Base-by-base conservation (phyloP, 768 basidiomycete genomes). In the Rhodotorula diobovata region DNA sequence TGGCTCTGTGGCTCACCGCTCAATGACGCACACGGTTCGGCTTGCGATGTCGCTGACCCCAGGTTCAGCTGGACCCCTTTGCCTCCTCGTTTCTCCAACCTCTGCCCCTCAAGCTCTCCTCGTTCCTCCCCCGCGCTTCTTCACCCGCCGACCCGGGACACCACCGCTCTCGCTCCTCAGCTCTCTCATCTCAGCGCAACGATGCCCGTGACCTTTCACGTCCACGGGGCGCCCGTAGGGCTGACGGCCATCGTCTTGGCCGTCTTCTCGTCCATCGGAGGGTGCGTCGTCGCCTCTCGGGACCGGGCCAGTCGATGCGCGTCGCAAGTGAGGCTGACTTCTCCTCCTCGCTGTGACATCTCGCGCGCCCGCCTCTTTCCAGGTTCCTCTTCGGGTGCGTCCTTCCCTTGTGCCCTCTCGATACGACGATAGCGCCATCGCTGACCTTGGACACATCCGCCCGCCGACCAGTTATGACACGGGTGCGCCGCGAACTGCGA, bases 221-320 rank as follows among this genome's bases (percentile, higher is more conserved):
- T 67, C 30, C 51, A 61, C 21, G 87, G 85, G 70, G 82, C 86
- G 73, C 87, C 87, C 75, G 85, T 88, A 63, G 87, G 87, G 66
- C 82, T 81, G 79, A 83, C 85, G 51, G 84, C 88, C 67, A 85
- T 90, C 79, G 84, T 86, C 82, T 81, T 89, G 61, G 88, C 88
- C 75, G 76, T 88, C 66, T 79, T 90, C 46, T 87, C 88, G 46
- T 86, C 85, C 61, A 88, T 89, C 84, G 89, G 88, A 67, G 88
- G 89, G 64, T 67, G 41, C 35, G 66, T 55, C 30, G 30, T 14
- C 46, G 34, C 34, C 39, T 6, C 6, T 15, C 41, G 15, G 28
- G 41, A 6, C 48, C 67, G 62, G 64, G 32, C 62, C 83, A 81
- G 5, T 28, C 23, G 35, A 2, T n/a, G n/a, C n/a, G n/a, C n/a